Percentiles rank a stretch among this genome's conserved stretches.
Conservation (phyloP, 306 rosid species). For the Rosa multiflora region DNA sequence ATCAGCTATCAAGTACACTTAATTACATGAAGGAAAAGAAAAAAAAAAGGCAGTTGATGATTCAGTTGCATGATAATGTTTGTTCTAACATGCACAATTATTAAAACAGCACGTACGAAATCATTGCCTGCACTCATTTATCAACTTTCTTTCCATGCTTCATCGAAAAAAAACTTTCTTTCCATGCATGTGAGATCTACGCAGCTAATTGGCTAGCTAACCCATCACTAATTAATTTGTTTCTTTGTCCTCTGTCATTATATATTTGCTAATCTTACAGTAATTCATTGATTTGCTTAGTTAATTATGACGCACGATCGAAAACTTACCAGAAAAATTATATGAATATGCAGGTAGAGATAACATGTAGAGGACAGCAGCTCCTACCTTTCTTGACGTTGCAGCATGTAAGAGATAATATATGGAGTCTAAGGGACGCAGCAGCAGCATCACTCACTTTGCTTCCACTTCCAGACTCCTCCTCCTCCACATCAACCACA, state of each 20-base stretch:
- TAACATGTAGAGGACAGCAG: conserved; percentile 89
- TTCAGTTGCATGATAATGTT: conserved; percentile 1
- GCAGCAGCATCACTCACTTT: conserved; percentile 34
- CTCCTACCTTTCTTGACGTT: conserved; percentile 80
- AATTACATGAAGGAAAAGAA: neutral
- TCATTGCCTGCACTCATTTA: conserved; percentile 6
- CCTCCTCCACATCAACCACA: conserved; percentile 55
- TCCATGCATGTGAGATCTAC: conserved; percentile 13
- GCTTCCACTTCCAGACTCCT: conserved; percentile 80
- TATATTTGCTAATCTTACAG: neutral
- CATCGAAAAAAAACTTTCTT: neutral
- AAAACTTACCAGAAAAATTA: neutral
- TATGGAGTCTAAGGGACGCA: conserved; percentile 69
- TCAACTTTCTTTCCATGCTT: neutral
- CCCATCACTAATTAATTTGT: neutral
- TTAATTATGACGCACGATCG: neutral
- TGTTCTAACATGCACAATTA: conserved; percentile 14
- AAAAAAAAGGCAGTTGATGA: neutral
- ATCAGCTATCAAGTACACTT: conserved; percentile 9
- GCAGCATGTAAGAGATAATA: conserved; percentile 89
- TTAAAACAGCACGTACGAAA: conserved; percentile 10
- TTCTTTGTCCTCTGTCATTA: neutral
- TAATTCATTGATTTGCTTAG: neutral
- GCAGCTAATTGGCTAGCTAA: neutral
- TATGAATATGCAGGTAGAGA: conserved; percentile 71